Evolutionary conservation across 108 stramenopile species (phyloP), one percentile per base, ranked within the genome.

Genomic region (Cyclotella choctawhatcheeana): DNA sequence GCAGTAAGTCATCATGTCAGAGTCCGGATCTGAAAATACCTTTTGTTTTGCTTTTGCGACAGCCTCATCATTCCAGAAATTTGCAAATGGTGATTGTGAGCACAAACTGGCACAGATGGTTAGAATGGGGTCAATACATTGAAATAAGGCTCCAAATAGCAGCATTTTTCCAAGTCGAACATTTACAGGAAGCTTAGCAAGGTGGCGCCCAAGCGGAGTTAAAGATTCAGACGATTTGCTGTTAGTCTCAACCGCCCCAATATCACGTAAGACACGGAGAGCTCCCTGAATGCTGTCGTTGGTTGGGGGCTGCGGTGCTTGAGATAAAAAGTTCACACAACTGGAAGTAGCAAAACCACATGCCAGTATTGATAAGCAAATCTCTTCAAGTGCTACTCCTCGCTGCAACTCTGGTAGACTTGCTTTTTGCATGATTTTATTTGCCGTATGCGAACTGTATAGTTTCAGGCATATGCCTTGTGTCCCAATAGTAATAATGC

Each of bases 301-400:
- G 1, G 81, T 71, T 27, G 98, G 97, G n/a, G 99, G 95, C 64
- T 99, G 94, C n/a, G 95, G 93, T 1, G 97, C 95, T 44, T 87
- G 81, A 13, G 53, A 66, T n/a, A 98, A 70, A 71, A 98, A 98
- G 3, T 92, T 84, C 50, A 67, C 67, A 54, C 92, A 86, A 67
- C 69, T 82, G 5, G 56, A 66, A 5, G n/a, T n/a, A n/a, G 69
- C 50, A 34, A 68, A 58, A 13, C 84, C 82, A 35, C 81, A 66
- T 0, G 90, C 88, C 56, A 92, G 67, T 54, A 96, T 91, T 29
- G 81, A 79, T 17, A 92, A 76, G 65, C 88, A 91, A 58, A 90
- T 86, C 55, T 75, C 74, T 58, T 76, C 79, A 10, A 77, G 40
- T n/a, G 73, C 73, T 3, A 74, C 82, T n/a, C n/a, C n/a, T n/a